Evolutionary conservation across 2,329 filamentous ascomycete species (phyloP).

Genomic region (Venturiaceae sp.): DNA sequence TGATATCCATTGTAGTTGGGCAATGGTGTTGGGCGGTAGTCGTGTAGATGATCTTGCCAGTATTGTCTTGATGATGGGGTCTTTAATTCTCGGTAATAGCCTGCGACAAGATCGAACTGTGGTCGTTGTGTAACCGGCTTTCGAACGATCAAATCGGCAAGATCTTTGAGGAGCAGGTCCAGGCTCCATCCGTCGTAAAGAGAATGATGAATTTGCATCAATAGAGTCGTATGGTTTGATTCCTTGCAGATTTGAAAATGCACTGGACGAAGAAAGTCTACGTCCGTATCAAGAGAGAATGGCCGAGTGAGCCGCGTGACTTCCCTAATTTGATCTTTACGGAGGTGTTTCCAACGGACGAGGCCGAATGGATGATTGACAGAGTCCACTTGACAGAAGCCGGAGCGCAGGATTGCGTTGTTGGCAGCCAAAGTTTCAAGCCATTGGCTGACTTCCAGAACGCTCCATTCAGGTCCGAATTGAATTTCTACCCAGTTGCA

Average conservation of each 20-base stretch:
- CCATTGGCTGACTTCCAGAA: slow-evolving; percentile 30
- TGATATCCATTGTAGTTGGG: slow-evolving; percentile 8
- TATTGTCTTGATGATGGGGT: slow-evolving; percentile 2
- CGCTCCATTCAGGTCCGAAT: slow-evolving; percentile 29
- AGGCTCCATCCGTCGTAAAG: slow-evolving; percentile 93
- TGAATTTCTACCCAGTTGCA: slow-evolving; percentile 67
- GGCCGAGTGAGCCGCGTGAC: slow-evolving; percentile 29
- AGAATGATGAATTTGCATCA: slow-evolving; percentile 66
- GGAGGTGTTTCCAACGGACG: slow-evolving; percentile 51
- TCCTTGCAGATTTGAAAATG: slow-evolving; percentile 43
- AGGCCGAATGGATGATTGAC: slow-evolving; percentile 44
- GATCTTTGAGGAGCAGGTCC: slow-evolving; percentile 61
- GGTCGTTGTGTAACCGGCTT: neutral
- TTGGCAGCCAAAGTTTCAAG: slow-evolving; percentile 15
- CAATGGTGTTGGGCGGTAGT: slow-evolving; percentile 4
- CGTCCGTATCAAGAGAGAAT: slow-evolving; percentile 23
- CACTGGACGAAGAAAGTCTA: slow-evolving; percentile 49
- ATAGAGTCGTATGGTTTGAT: slow-evolving; percentile 18
- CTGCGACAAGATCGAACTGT: neutral
- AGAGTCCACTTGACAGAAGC: slow-evolving; percentile 49
- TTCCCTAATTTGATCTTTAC: slow-evolving; percentile 34
- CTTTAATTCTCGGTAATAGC: slow-evolving; percentile 1
- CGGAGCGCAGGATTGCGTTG: slow-evolving; percentile 64
- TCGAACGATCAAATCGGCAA: slow-evolving; percentile 30
- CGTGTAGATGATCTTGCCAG: slow-evolving; percentile 8